A percentile compares a stretch with the other conserved stretches of the same genome.
phyloP scores from a whole-genome alignment of 2,329 filamentous ascomycete genomes.

The Fonsecaea erecta region DNA sequence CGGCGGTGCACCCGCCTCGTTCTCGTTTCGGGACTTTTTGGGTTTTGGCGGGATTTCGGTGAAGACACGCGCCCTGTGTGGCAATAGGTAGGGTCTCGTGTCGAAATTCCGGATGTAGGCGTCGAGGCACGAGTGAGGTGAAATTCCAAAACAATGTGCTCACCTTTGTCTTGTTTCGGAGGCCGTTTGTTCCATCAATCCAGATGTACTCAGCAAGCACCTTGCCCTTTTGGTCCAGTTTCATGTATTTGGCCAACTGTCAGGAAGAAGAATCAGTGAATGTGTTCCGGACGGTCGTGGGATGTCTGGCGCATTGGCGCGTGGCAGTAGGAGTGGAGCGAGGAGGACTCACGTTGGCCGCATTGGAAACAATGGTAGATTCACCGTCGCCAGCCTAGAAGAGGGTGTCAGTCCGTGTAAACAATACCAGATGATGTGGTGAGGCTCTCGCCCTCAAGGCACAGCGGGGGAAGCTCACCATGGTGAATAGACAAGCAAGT shows the following conservation, averaged over 20 bases:
- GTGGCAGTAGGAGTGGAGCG: conserved; percentile 35
- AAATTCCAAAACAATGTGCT: conserved; percentile 49
- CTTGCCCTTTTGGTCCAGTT: conserved; percentile 83
- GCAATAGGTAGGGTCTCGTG: conserved; percentile 15
- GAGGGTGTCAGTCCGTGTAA: conserved; percentile 12
- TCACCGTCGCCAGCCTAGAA: conserved; percentile 42
- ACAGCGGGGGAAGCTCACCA: conserved; percentile 29
- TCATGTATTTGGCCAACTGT: conserved; percentile 89
- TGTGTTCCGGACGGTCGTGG: conserved; percentile 5
- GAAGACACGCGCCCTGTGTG: background rate
- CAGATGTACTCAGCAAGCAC: conserved; percentile 97
- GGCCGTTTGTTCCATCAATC: conserved; percentile 82
- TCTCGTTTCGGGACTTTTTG: background rate
- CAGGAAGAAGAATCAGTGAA: conserved; percentile 34
- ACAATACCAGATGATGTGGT: background rate
- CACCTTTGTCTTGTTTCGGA: conserved; percentile 96
- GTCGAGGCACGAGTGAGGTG: conserved; percentile 1
- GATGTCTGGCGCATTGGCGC: conserved; percentile 1
- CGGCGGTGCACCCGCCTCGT: background rate
- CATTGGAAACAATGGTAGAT: conserved; percentile 52
- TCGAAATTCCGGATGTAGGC: conserved; percentile 8
- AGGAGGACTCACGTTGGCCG: conserved; percentile 46
- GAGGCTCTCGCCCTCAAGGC: background rate
- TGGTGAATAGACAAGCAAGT: conserved; percentile 21
- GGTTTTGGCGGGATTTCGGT: background rate